A percentile compares a stretch with the other conserved stretches of the same genome.
Conservation (phyloP, 1,284 basidiomycete genomes). For the Pseudozyma thailandica region DNA sequence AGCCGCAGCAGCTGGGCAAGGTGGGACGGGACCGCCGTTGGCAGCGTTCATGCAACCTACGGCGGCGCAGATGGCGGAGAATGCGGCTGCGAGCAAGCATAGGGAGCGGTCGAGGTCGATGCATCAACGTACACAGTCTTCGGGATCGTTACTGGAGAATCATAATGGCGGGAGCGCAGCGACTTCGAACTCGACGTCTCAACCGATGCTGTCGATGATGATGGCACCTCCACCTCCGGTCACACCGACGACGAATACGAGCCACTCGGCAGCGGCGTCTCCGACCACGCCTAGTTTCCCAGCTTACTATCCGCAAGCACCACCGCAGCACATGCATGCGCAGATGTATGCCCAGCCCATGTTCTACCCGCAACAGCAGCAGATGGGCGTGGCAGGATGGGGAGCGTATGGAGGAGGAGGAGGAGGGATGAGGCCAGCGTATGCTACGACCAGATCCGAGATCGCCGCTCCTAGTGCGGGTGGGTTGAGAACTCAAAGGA, state of each 20-base stretch:
- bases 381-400: slow-evolving; percentile 7
- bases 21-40: slow-evolving; percentile 16
- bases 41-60: slow-evolving; percentile 47
- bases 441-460: slow-evolving; percentile 17
- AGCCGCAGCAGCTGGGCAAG: background rate
- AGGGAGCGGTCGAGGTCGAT: background rate
- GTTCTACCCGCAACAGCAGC: slow-evolving; percentile 5
- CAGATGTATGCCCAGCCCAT: slow-evolving; percentile 1
- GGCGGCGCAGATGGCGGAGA: background rate
- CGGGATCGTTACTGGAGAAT: slow-evolving; percentile 5
- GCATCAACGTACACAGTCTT: slow-evolving; percentile 19
- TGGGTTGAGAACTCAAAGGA: slow-evolving; percentile 19
- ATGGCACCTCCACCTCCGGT: slow-evolving; percentile 37
- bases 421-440: slow-evolving; percentile 13
- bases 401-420: slow-evolving; percentile 1
- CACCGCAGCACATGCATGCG: slow-evolving; percentile 9
- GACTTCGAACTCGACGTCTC: slow-evolving; percentile 1
- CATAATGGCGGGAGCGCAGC: background rate
- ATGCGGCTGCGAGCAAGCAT: background rate
- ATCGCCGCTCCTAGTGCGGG: slow-evolving; percentile 9
- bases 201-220: slow-evolving; percentile 53
- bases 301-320: background rate
- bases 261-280: background rate
- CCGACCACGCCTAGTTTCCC: slow-evolving; percentile 1
- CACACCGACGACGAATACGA: background rate